These are phyloP conservation scores for Coemansia sp. DNA, from an alignment of 192 early-diverging fungal genomes.

Conservation along the genomic window DNA sequence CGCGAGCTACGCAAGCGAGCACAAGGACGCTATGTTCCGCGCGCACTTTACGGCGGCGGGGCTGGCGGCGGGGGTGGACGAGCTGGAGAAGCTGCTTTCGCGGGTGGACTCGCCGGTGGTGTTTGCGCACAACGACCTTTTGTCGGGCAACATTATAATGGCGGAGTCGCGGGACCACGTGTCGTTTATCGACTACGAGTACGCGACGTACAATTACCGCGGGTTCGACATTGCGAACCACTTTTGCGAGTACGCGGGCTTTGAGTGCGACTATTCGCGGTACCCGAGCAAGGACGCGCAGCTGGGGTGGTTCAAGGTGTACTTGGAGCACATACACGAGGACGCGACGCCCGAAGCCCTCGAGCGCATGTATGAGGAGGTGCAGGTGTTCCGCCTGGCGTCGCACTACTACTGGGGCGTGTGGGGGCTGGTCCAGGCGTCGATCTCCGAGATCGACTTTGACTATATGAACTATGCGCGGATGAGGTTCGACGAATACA, in stretches of 20 bases:
- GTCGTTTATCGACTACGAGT: constrained; percentile 94
- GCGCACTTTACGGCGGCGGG: constrained; percentile 21
- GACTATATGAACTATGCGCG: constrained; percentile 90
- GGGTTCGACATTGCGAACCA: constrained; percentile 97
- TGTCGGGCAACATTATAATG: constrained; percentile 86
- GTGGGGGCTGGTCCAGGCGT: constrained; percentile 79
- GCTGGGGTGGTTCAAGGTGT: constrained; percentile 71
- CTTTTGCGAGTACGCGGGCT: constrained; percentile 94
- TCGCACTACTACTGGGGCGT: constrained; percentile 93
- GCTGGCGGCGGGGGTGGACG: constrained; percentile 40
- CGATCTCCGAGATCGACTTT: constrained; percentile 91
- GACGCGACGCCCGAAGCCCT: constrained; percentile 56
- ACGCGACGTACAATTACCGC: constrained; percentile 78
- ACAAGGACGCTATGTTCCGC: constrained; percentile 28
- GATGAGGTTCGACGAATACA: constrained; percentile 78
- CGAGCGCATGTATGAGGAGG: constrained; percentile 69
- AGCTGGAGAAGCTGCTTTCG: constrained; percentile 58
- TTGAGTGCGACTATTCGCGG: constrained; percentile 89
- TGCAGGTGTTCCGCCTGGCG: constrained; percentile 78
- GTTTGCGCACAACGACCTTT: constrained; percentile 91
- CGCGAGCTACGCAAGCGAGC: constrained; percentile 16
- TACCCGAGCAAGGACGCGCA: constrained; percentile 77
- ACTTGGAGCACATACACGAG: constrained; percentile 54
- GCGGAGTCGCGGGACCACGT: constrained; percentile 51
- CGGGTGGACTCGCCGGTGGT: constrained; percentile 73